Evolutionary conservation across 1,284 basidiomycete genomes (phyloP), one percentile per base, ranked within the genome.

Genomic region (Ustilago esculenta): DNA sequence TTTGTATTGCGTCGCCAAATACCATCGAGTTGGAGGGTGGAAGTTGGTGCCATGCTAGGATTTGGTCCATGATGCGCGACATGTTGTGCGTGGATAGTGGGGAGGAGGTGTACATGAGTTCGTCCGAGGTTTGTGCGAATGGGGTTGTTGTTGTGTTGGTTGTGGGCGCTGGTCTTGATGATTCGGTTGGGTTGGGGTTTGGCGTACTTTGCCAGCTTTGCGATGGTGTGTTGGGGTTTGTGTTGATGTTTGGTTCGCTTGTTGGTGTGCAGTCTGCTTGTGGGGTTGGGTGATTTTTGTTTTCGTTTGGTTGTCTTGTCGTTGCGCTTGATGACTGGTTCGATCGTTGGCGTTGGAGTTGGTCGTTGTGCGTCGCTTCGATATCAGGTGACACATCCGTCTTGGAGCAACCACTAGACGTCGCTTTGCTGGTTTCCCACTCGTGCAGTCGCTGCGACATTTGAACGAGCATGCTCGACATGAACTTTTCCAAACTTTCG

Each of bases 61-160:
- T 60, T 21, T 60, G 45, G 20, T 60, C 50, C 57, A 60, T 53
- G 45, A 53, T 60, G 29, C 51, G 50, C 21, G 57, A 40, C 57
- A 60, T 60, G 36, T 49, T 54, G 18, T 53, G 50, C 12, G 51
- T 30, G 11, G 50, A 53, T 23, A 52, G 34, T 1, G 32, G 18
- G 39, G 44, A 45, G 18, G 37, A 29, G 2, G 44, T 3, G 20
- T 23, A 12, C 41, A 54, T 24, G 5, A 60, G 35, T 11, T n/a
- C n/a, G n/a, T n/a, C n/a, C n/a, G n/a, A n/a, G n/a, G n/a, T n/a
- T n/a, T n/a, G n/a, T n/a, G n/a, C n/a, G n/a, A n/a, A n/a, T n/a
- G n/a, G n/a, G n/a, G n/a, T n/a, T n/a, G n/a, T n/a, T n/a, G n/a
- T n/a, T 20, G n/a, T 25, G 14, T 30, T 21, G 8, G 10, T 24